Conservation (phyloP, 2,329 filamentous ascomycete species). For the Samsoniella hepiali region DNA sequence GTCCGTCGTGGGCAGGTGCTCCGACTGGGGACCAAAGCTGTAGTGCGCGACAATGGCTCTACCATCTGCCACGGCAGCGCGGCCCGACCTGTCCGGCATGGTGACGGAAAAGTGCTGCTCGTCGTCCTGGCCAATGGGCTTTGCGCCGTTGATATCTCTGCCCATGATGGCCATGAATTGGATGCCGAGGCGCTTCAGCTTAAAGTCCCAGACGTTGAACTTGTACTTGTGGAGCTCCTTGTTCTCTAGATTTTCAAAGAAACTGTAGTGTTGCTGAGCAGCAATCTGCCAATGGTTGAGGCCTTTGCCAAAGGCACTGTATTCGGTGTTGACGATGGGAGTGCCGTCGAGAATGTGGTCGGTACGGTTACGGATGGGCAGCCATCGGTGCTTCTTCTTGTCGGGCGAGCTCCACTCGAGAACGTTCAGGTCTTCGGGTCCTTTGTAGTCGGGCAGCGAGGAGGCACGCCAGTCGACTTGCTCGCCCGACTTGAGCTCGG, state of each 20-base stretch:
- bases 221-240: slow-evolving; percentile 45
- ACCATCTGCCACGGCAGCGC: slow-evolving; percentile 49
- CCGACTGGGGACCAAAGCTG: slow-evolving; percentile 41
- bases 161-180: slow-evolving; percentile 54
- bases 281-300: slow-evolving; percentile 50
- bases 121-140: slow-evolving; percentile 43
- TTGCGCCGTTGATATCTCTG: slow-evolving; percentile 46
- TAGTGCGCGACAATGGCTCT: slow-evolving; percentile 53
- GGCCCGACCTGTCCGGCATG: slow-evolving; percentile 37
- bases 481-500: slow-evolving; percentile 26
- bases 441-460: slow-evolving; percentile 34
- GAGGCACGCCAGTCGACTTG: slow-evolving; percentile 39
- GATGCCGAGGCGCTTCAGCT: slow-evolving; percentile 48
- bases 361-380: slow-evolving; percentile 36
- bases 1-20: slow-evolving; percentile 48
- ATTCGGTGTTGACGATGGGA: slow-evolving; percentile 47
- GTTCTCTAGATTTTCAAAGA: slow-evolving; percentile 49
- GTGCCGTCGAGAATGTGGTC: slow-evolving; percentile 41
- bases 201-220: slow-evolving; percentile 47
- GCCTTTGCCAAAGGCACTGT: slow-evolving; percentile 43
- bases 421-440: slow-evolving; percentile 28
- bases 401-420: slow-evolving; percentile 34
- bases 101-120: slow-evolving; percentile 44
- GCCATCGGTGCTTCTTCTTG: slow-evolving; percentile 48
- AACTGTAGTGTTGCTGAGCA: slow-evolving; percentile 46